Evolutionary conservation across 1,139 yeast genomes (phyloP), one percentile per base, ranked within the genome.

Genomic region (Starmera stellimalicola): DNA sequence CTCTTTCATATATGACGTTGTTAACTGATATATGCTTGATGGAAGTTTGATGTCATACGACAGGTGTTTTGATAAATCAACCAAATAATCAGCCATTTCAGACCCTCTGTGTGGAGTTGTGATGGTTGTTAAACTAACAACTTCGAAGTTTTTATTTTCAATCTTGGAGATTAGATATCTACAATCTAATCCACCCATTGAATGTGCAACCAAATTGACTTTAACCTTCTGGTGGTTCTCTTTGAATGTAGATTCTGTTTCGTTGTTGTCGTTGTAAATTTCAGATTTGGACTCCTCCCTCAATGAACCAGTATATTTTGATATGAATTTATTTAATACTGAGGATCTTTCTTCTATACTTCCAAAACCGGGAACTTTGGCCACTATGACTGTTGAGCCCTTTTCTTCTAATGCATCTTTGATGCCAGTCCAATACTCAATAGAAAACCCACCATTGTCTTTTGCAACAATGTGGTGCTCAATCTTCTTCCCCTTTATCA

Each of bases 151-250:
- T 25, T 57, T 48, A 17, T 47, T 42, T 26, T 59, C 63, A 12
- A 79, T 54, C 34, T 70, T 60, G 0, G 84, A 68, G 2, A 84
- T 80, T 44, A 87, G 57, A 50, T 78, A 83, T 33, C 96, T 58
- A 26, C 88, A 73, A 52, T 87, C 96, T 27, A 87, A 59, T 0
- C 96, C 96, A 7, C 96, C 96, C 95, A 87, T 85, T 0, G 95
- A 84, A 52, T 87, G 96, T n/a, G 94, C 93, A 16, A 87, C 65
- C 26, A 87, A 55, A 51, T 87, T 87, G 12, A 87, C 60, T 40
- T 74, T 73, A n/a, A 57, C 36, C 19, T 45, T 44, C 25, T 60
- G 54, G 12, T 47, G 43, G 26, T 47, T 43, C n/a, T 42, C 37
- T 15, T 40, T 33, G 28, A 45, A 47, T 4, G 41, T 37, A 11